Conservation (phyloP, 192 early-diverging fungal genomes). For the Radiomyces spectabilis region DNA sequence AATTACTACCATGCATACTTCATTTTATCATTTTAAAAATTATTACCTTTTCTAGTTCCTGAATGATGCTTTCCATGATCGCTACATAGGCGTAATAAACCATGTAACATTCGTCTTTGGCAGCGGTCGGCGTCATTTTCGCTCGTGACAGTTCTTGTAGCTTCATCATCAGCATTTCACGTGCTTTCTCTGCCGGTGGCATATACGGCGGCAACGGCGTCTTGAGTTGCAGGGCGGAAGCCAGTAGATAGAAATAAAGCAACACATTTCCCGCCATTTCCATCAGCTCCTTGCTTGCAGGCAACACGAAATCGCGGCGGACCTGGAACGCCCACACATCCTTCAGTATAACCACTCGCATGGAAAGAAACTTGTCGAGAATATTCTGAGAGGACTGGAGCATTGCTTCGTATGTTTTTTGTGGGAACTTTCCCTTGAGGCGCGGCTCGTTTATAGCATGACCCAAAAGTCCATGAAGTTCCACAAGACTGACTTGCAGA, state of each 20-base stretch:
- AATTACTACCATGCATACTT: no score
- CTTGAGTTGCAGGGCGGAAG: slow-evolving; percentile 67
- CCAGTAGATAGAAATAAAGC: slow-evolving; percentile 72
- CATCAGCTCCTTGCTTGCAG: slow-evolving; percentile 46
- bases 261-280: slow-evolving; percentile 62
- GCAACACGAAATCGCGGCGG: slow-evolving; percentile 47
- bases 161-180: slow-evolving; percentile 48
- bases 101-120: slow-evolving; percentile 55
- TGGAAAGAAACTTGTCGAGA: slow-evolving; percentile 66
- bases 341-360: slow-evolving; percentile 59
- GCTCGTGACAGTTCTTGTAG: slow-evolving; percentile 43
- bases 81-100: slow-evolving; percentile 74
- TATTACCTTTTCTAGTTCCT: slow-evolving; percentile 51
- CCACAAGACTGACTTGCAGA: slow-evolving; percentile 54
- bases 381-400: slow-evolving; percentile 61
- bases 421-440: slow-evolving; percentile 70
- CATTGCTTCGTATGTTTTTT: slow-evolving; percentile 51
- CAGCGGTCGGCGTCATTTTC: no score
- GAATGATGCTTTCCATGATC: slow-evolving; percentile 66
- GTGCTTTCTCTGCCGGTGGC: slow-evolving; percentile 61
- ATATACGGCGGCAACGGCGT: slow-evolving; percentile 70
- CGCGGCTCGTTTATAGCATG: slow-evolving; percentile 73
- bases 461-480: slow-evolving; percentile 48
- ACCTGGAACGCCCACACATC: slow-evolving; percentile 39
- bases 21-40: no score